Percentiles rank a stretch among this genome's conserved stretches.
These are phyloP conservation scores for Leishmania tarentolae DNA, from an alignment of 208 protist genomes.

Conservation along the genomic window DNA sequence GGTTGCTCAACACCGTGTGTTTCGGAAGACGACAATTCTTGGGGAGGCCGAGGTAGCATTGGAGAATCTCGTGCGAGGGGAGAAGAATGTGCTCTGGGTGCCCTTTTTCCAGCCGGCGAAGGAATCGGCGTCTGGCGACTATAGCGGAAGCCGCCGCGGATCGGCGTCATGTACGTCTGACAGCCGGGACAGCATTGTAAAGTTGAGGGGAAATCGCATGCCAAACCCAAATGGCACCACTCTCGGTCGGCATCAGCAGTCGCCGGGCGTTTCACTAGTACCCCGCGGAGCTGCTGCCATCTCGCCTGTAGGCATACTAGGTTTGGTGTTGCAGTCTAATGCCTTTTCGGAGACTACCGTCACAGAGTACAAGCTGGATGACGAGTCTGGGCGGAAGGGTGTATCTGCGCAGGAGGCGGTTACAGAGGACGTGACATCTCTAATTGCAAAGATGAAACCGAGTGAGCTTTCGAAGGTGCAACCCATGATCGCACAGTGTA, in stretches of 20 bases:
- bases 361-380: conserved; percentile 39
- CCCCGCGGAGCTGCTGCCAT: neutral
- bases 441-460: conserved; percentile 69
- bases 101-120: conserved; percentile 42
- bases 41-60: conserved; percentile 60
- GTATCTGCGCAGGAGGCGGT: conserved; percentile 40
- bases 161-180: neutral
- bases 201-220: conserved; percentile 37
- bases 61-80: conserved; percentile 51
- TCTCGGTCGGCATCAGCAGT: neutral
- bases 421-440: conserved; percentile 68
- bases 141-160: neutral
- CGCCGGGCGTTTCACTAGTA: neutral
- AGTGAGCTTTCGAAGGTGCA: conserved; percentile 63
- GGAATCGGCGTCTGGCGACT: neutral
- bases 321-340: conserved; percentile 70
- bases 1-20: conserved; percentile 42
- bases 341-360: conserved; percentile 66
- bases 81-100: conserved; percentile 73
- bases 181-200: conserved; percentile 10
- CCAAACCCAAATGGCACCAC: conserved; percentile 2
- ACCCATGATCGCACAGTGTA: conserved; percentile 62
- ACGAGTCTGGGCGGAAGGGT: conserved; percentile 15
- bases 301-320: conserved; percentile 44
- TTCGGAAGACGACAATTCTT: conserved; percentile 43